Evolutionary conservation across 306 rosid species (phyloP), one percentile per base, ranked within the genome.

Genomic region (Vigna nakashimae): DNA sequence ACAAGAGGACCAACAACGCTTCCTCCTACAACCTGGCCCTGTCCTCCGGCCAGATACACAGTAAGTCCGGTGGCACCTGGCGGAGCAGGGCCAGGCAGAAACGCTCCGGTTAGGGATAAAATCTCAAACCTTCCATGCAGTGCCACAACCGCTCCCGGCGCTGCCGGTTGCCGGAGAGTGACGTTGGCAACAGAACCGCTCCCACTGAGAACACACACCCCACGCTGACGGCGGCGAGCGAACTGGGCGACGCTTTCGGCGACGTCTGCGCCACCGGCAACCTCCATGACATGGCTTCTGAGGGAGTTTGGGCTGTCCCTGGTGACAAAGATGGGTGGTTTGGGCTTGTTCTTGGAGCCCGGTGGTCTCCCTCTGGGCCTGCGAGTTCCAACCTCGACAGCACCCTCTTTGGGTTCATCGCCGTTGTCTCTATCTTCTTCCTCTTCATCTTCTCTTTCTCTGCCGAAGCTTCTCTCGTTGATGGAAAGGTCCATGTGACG

Each of bases 81-180:
- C 2, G 94, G 98, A 4, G 94, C 88, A 0, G 97, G 97, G 0
- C 97, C 98, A 0, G 98, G 98, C 0, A 94, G 80, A 71, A 94
- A 94, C 0, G 97, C 92, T 0, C 98, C 98, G 1, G 88, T 89
- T 9, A 94, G 73, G 17, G 96, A 92, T 4, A 94, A 51, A 71
- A 94, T 92, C 78, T 94, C 98, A 16, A 94, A 94, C 78, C 97
- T 86, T 15, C 98, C 98, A 17, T 92, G 96, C 22, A 94, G 97
- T 4, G 92, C 93, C 10, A 94, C 92, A 7, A 92, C 89, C 0
- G 97, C 87, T 0, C 93, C 97, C 0, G 93, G 95, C 0, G 94
- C 96, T 0, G 97, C 80, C 0, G 98, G 97, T 55, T 94, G 98
- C 22, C 97, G 80, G 1, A 94, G 89, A 9, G 95, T 90, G 32